Conservation (phyloP, 148 eudicot species). For the Hydrangea macrophylla region DNA sequence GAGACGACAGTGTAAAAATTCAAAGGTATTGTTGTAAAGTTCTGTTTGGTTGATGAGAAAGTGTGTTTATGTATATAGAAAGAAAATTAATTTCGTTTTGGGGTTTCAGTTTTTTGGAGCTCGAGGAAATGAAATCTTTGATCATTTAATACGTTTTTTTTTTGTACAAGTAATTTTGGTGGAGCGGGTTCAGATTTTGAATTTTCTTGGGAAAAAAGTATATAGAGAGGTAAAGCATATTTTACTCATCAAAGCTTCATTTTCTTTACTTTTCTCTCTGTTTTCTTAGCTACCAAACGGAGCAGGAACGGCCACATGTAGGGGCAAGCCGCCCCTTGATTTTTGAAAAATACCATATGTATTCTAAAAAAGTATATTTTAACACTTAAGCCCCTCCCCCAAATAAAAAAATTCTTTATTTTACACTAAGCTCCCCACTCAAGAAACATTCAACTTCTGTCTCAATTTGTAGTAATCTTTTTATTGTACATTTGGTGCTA, state of each 20-base stretch:
- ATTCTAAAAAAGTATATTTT: too few species aligned
- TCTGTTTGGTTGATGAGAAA: constrained; percentile 9
- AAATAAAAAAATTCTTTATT: too few species aligned
- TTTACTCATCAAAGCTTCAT: neutral
- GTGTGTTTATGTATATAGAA: neutral
- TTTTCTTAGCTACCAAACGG: neutral
- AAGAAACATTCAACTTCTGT: too few species aligned
- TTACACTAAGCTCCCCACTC: too few species aligned
- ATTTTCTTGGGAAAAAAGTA: neutral
- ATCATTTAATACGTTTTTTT: neutral
- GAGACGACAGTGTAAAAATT: neutral
- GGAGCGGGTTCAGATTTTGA: neutral
- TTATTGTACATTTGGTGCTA: too few species aligned
- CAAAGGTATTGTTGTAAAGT: neutral
- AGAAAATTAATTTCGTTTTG: neutral
- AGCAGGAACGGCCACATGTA: too few species aligned
- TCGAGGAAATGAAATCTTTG: neutral
- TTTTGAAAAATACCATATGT: too few species aligned
- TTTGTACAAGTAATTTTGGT: neutral
- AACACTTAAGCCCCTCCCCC: too few species aligned
- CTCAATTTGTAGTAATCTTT: too few species aligned
- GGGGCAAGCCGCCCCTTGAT: too few species aligned
- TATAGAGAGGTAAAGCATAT: neutral
- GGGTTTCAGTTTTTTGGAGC: neutral
- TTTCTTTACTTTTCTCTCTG: neutral